Conservation (phyloP, 192 early-diverging fungal genomes). For the Lunasporangiospora selenospora region DNA sequence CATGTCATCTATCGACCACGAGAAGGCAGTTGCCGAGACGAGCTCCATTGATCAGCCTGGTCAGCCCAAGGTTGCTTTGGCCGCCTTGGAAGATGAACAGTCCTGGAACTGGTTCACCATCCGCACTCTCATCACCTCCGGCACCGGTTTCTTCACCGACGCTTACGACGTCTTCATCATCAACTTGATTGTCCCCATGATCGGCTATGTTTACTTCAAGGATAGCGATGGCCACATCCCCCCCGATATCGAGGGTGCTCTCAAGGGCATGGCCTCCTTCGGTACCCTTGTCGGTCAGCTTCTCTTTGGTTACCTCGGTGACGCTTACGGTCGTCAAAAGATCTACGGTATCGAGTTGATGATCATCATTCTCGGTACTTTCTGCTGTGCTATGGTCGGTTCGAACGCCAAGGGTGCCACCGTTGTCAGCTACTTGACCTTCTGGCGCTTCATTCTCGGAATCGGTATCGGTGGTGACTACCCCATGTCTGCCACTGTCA, state of each 20-base stretch:
- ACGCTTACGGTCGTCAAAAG: constrained; percentile 88
- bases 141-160: constrained; percentile 90
- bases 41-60: constrained; percentile 1
- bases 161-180: constrained; percentile 98
- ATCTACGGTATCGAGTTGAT: constrained; percentile 91
- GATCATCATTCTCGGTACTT: constrained; percentile 89
- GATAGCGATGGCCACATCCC: constrained; percentile 61
- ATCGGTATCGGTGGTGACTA: constrained; percentile 86
- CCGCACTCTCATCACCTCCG: constrained; percentile 70
- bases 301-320: constrained; percentile 81
- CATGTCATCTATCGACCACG: constrained; percentile 21
- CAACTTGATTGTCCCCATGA: constrained; percentile 90
- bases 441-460: constrained; percentile 82
- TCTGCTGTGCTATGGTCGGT: constrained; percentile 80
- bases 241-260: constrained; percentile 65
- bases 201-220: constrained; percentile 75
- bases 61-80: constrained; percentile 47
- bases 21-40: constrained; percentile 17
- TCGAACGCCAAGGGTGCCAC: constrained; percentile 72
- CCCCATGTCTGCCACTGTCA: constrained; percentile 87
- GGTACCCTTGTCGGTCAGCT: constrained; percentile 96
- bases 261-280: constrained; percentile 88
- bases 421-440: constrained; percentile 62
- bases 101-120: constrained; percentile 78
- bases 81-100: constrained; percentile 60